These are phyloP conservation scores for Musa schizocarpa DNA, from an alignment of 176 grass and related monocot species.

Conservation along the genomic window DNA sequence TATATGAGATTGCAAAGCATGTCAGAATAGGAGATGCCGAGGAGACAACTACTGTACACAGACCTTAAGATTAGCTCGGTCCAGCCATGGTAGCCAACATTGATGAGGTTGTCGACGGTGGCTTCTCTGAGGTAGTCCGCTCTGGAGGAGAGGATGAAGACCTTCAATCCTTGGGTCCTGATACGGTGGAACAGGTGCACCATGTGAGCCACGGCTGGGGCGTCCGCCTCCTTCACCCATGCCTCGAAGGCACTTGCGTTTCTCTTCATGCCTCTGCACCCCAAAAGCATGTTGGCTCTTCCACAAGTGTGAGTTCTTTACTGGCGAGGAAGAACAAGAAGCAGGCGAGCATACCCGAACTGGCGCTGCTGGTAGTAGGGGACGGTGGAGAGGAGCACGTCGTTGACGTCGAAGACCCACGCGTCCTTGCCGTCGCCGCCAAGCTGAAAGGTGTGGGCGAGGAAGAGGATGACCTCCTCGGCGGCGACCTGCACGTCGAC, in stretches of 20 bases:
- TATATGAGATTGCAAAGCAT: no score
- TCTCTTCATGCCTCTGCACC: neutral
- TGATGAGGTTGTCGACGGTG: conserved; percentile 8
- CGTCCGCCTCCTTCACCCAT: neutral
- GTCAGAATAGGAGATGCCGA: no score
- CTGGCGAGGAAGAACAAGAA: no score
- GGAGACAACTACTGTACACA: no score
- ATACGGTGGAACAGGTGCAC: neutral
- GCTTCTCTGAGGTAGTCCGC: conserved; percentile 3
- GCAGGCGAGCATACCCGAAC: neutral
- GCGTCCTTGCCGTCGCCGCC: conserved; percentile 14
- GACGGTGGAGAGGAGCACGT: conserved; percentile 24
- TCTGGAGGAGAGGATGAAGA: conserved; percentile 13
- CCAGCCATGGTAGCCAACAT: conserved; percentile 14
- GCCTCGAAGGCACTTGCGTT: neutral
- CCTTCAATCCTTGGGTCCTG: conserved; percentile 2
- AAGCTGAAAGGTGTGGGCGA: neutral
- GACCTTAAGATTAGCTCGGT: conserved; percentile 9
- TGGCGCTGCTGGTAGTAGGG: conserved; percentile 11
- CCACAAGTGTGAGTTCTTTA: no score
- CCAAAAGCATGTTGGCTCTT: no score
- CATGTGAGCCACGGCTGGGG: conserved; percentile 9
- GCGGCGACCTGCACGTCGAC: conserved; percentile 13
- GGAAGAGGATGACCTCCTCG: conserved; percentile 9
- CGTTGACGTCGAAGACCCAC: conserved; percentile 21